phyloP scores from a whole-genome alignment of 2,329 filamentous ascomycete species.

The Cercospora berteroae region DNA sequence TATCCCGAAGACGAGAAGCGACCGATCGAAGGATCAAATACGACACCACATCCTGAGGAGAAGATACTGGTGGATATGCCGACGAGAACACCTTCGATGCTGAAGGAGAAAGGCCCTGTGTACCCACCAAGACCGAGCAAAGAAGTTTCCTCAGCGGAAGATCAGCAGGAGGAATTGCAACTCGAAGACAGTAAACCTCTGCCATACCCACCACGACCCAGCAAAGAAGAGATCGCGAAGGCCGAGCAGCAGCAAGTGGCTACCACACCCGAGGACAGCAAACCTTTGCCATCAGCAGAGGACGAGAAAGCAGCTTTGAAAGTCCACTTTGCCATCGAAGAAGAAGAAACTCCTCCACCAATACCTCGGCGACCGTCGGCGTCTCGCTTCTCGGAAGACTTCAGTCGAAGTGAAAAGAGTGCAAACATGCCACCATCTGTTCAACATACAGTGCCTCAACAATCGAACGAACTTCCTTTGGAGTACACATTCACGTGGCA shows the following conservation, averaged over 20 bases:
- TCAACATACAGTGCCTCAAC: not conserved
- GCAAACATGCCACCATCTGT: not conserved
- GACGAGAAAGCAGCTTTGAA: not conserved
- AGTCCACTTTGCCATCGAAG: not conserved
- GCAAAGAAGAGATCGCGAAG: not conserved
- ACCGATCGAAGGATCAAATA: not conserved
- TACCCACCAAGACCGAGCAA: slow-evolving; percentile 4
- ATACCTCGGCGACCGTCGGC: slow-evolving; percentile 5
- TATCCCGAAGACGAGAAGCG: slow-evolving; percentile 5
- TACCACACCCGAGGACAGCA: not conserved
- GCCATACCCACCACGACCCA: not conserved
- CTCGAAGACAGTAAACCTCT: not conserved
- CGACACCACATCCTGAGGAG: not conserved
- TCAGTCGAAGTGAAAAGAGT: not conserved
- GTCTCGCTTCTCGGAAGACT: slow-evolving; percentile 12
- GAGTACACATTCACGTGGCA: slow-evolving; percentile 13
- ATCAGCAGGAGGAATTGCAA: not conserved
- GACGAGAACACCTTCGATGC: not conserved
- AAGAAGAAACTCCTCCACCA: not conserved
- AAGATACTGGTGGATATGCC: slow-evolving; percentile 1
- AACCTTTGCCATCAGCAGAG: not conserved
- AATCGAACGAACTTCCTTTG: not conserved
- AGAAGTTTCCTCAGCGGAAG: not conserved
- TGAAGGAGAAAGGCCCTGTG: slow-evolving; percentile 7
- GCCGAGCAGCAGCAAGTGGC: not conserved